Conservation (phyloP, 1,284 basidiomycete genomes). For the Tilletia indica region DNA sequence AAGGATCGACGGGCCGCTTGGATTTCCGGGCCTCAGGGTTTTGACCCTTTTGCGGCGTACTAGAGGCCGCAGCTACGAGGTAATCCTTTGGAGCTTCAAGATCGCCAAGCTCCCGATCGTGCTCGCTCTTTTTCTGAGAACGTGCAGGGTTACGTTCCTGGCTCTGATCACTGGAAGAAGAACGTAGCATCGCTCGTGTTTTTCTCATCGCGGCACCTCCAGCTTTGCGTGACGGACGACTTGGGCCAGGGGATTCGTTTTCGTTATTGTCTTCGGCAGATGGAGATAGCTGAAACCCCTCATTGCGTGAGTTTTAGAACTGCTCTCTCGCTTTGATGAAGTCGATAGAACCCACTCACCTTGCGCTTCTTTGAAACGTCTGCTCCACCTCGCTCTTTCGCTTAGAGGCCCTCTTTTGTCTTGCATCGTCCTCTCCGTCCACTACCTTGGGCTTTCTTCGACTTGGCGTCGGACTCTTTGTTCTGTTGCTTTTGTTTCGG, state of each 20-base stretch:
- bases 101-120: neutral
- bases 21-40: neutral
- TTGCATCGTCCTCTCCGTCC: neutral
- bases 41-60: neutral
- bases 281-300: neutral
- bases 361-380: neutral
- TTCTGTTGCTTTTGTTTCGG: neutral
- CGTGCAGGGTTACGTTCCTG: neutral
- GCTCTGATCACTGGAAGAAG: neutral
- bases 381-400: neutral
- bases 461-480: neutral
- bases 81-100: neutral
- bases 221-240: slow-evolving; percentile 3
- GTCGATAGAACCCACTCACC: neutral
- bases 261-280: neutral
- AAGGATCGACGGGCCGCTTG: neutral
- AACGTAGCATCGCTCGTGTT: neutral
- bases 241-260: neutral
- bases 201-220: neutral
- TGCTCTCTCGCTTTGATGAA: neutral
- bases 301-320: too few relatives aligned
- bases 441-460: neutral
- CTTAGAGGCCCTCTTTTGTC: neutral
- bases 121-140: neutral
- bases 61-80: neutral